Evolutionary conservation across 2,329 filamentous ascomycete genomes (phyloP), one percentile per base, ranked within the genome.

Genomic region (Diaporthe sp.): DNA sequence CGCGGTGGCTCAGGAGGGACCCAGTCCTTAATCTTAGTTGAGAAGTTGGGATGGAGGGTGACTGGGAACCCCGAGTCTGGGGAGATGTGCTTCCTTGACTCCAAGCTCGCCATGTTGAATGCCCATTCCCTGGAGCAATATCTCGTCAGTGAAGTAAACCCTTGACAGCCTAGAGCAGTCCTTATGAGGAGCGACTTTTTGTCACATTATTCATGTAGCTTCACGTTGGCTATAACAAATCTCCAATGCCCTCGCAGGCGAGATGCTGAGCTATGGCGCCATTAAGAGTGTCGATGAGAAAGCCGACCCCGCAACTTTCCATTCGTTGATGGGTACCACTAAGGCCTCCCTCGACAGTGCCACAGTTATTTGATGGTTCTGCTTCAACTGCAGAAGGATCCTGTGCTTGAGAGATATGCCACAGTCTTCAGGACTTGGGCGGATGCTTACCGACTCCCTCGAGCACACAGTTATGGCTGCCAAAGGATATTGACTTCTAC

Each of bases 31-130:
- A 88, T 87, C 77, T 86, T 88, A 44, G 83, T 79, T 73, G 88
- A 87, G 82, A 87, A 88, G 71, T 83, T 79, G 1, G 87, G 86
- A 78, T 89, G 87, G 0, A 88, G 78, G 2, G 83, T 85, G 34
- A 85, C 83, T 0, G 87, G 86, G 47, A 85, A 86, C 1, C 86
- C 87, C 1, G 87, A 89, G 77, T 88, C 87, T 7, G 85, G 84
- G 8, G 86, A 88, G 51, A 89, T 84, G 77, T 88, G 85, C 49
- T 88, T 87, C 57, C 83, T 82, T 6, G 87, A 78, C 80, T 87
- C 86, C 6, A 89, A 83, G 63, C 85, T 80, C 55, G 83, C 84
- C 82, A 85, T 84, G 65, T 42, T 77, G 2, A 22, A 12, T 37
- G n/a, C 22, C 17, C 4, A 12, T 15, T 51, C 20, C 25, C 4